phyloP scores from a whole-genome alignment of 371 early-diverging fungal species.

The Batrachochytrium dendrobatidis region DNA sequence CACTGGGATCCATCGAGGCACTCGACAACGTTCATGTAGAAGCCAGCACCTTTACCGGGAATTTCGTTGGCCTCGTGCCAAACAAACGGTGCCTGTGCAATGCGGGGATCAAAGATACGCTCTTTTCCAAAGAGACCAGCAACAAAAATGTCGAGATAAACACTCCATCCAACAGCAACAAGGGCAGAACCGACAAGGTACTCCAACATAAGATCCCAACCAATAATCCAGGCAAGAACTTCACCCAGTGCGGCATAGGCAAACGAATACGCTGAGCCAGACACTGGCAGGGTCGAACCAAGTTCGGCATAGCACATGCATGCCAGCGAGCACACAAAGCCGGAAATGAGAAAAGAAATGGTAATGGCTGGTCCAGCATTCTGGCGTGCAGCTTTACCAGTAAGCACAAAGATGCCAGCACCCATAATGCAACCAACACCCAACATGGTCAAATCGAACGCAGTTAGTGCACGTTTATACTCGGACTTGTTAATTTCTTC shows the following conservation, averaged over 20 bases:
- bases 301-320: slow-evolving; percentile 19
- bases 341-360: slow-evolving; percentile 19
- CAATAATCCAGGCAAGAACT: slow-evolving; percentile 21
- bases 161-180: slow-evolving; percentile 22
- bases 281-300: slow-evolving; percentile 16
- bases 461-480: slow-evolving; percentile 18
- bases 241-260: slow-evolving; percentile 20
- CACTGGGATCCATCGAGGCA: slow-evolving; percentile 3
- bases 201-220: slow-evolving; percentile 24
- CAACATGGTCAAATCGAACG: slow-evolving; percentile 31
- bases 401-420: slow-evolving; percentile 20
- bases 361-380: slow-evolving; percentile 18
- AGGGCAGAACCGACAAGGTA: slow-evolving; percentile 18
- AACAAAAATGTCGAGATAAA: slow-evolving; percentile 6
- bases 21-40: slow-evolving; percentile 2
- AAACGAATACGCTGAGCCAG: slow-evolving; percentile 22
- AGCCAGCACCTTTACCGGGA: too few species aligned
- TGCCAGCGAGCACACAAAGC: slow-evolving; percentile 9
- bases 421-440: slow-evolving; percentile 67
- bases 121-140: neutral
- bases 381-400: slow-evolving; percentile 15
- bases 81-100: slow-evolving; percentile 4
- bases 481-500: neutral
- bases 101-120: slow-evolving; percentile 4
- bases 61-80: neutral